These are phyloP conservation scores for Pascua guehoae DNA, from an alignment of 1,284 basidiomycete genomes.

Conservation along the genomic window DNA sequence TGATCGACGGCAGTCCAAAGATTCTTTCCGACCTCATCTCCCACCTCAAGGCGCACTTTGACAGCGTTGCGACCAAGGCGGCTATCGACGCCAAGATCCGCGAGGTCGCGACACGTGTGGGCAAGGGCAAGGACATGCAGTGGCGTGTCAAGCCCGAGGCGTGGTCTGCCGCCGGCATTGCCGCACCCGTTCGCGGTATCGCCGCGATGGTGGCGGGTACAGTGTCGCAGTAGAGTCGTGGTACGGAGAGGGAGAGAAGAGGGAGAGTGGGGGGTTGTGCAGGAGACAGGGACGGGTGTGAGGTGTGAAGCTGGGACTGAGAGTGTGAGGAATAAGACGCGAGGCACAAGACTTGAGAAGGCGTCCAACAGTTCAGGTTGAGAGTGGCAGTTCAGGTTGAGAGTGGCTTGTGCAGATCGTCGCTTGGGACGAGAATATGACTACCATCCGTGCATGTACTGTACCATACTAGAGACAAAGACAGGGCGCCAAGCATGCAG, in stretches of 20 bases:
- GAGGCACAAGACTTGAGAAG: too few relatives aligned
- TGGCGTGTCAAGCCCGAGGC: slow-evolving; percentile 43
- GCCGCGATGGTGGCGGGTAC: neutral
- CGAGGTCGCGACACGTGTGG: slow-evolving; percentile 40
- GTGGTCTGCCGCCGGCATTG: slow-evolving; percentile 8
- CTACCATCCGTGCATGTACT: too few relatives aligned
- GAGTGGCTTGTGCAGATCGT: neutral
- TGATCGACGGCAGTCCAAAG: slow-evolving; percentile 40
- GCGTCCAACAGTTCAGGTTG: neutral
- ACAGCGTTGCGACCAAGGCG: slow-evolving; percentile 41
- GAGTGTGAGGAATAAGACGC: neutral
- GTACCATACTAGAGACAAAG: too few relatives aligned
- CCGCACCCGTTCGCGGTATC: neutral
- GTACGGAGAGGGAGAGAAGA: too few relatives aligned
- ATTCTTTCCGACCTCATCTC: slow-evolving; percentile 36
- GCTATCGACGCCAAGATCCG: slow-evolving; percentile 46
- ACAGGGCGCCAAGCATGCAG: too few relatives aligned
- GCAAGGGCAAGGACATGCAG: slow-evolving; percentile 33
- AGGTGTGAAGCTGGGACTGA: neutral
- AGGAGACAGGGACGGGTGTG: neutral
- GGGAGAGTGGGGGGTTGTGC: too few relatives aligned
- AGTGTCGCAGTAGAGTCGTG: neutral
- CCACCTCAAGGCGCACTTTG: slow-evolving; percentile 35
- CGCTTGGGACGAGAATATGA: too few relatives aligned
- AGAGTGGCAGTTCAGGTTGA: neutral